phyloP scores from a whole-genome alignment of 2,329 filamentous ascomycete genomes.

The Fusarium neocosmosporiellum region DNA sequence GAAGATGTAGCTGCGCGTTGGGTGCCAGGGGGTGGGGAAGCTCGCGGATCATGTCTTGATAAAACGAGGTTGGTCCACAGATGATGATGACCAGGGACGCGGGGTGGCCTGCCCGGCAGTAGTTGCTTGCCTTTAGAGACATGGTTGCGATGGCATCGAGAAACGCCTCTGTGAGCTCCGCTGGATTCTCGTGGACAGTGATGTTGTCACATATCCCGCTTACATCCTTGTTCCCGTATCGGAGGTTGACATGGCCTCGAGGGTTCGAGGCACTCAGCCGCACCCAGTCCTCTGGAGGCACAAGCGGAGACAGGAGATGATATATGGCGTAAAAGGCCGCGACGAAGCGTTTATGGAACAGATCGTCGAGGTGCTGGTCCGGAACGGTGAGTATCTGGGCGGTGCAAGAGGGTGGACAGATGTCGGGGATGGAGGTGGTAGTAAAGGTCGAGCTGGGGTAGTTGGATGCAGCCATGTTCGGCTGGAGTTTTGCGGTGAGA shows the following conservation, averaged over 20 bases:
- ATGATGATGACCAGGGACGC: conserved; percentile 7
- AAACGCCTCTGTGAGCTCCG: background rate
- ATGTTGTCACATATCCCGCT: background rate
- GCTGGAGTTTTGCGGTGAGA: background rate
- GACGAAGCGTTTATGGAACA: background rate
- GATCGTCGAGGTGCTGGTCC: background rate
- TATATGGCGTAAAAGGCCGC: background rate
- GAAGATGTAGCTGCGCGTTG: background rate
- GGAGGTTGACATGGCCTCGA: background rate
- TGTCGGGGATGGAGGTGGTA: background rate
- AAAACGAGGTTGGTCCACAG: conserved; percentile 7
- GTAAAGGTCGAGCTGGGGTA: conserved; percentile 3
- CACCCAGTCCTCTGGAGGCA: background rate
- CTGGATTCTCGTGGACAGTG: background rate
- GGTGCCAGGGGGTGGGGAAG: background rate
- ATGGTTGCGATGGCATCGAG: background rate
- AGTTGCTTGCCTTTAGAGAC: background rate
- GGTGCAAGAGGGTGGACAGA: background rate
- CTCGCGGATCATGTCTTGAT: conserved; percentile 5
- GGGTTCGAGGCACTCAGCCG: conserved; percentile 6
- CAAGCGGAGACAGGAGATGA: background rate
- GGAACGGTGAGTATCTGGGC: background rate
- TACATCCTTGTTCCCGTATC: background rate
- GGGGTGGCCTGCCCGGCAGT: background rate
- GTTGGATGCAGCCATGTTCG: background rate